A percentile compares a stretch with the other conserved stretches of the same genome.
These are phyloP conservation scores for Saxophila tyrrhenica DNA, from an alignment of 495 filamentous ascomycete genomes.

Conservation along the genomic window DNA sequence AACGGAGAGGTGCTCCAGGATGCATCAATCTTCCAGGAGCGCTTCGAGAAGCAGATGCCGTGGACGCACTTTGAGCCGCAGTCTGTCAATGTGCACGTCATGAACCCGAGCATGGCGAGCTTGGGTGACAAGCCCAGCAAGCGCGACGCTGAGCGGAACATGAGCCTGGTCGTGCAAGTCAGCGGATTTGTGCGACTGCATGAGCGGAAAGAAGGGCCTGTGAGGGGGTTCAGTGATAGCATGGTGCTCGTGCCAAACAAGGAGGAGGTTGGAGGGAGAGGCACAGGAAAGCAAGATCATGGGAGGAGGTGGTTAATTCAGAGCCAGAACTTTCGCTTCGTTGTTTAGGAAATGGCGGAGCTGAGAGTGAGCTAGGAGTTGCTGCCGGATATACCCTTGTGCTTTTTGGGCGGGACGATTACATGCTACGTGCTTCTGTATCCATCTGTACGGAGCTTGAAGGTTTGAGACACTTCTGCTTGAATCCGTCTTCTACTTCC, in stretches of 20 bases:
- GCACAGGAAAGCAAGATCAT: slow-evolving; percentile 27
- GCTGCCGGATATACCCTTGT: not conserved
- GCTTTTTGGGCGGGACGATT: not conserved
- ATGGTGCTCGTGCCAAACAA: slow-evolving; percentile 70
- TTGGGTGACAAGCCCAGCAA: slow-evolving; percentile 27
- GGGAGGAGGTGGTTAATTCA: slow-evolving; percentile 52
- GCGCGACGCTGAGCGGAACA: slow-evolving; percentile 38
- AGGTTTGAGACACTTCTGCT: too few species aligned
- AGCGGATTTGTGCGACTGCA: slow-evolving; percentile 56
- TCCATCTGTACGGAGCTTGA: too few species aligned
- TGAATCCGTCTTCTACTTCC: too few species aligned
- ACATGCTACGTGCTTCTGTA: not conserved
- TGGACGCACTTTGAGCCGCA: slow-evolving; percentile 49
- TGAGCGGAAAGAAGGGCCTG: slow-evolving; percentile 40
- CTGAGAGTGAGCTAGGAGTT: not conserved
- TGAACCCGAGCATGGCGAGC: slow-evolving; percentile 47
- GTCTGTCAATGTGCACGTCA: slow-evolving; percentile 58
- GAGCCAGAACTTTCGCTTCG: slow-evolving; percentile 54
- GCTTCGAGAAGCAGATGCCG: slow-evolving; percentile 54
- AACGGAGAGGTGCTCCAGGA: slow-evolving; percentile 52
- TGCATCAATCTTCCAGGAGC: slow-evolving; percentile 44
- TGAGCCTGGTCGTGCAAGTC: slow-evolving; percentile 58
- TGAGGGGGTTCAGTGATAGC: slow-evolving; percentile 60
- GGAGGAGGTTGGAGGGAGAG: slow-evolving; percentile 37
- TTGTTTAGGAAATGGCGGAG: slow-evolving; percentile 13